These are phyloP conservation scores for Salvia rosmarinus DNA, from an alignment of 257 asterid species.

Conservation along the genomic window DNA sequence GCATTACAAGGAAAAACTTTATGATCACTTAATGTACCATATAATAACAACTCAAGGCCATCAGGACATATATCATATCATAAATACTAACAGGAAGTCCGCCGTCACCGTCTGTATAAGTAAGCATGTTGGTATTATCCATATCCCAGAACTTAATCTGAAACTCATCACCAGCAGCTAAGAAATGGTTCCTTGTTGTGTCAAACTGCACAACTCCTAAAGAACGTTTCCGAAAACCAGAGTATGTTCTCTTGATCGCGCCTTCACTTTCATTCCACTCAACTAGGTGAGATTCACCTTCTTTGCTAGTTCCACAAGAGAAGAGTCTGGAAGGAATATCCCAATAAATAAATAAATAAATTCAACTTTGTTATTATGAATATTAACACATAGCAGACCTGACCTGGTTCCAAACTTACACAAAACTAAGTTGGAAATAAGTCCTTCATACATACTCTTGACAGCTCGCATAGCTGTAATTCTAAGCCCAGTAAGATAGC, in stretches of 20 bases:
- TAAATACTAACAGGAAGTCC: conserved; percentile 86
- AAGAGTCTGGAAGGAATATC: conserved; percentile 69
- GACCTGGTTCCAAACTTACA: background rate
- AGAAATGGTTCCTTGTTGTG: conserved; percentile 82
- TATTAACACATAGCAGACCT: background rate
- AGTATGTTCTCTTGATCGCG: conserved; percentile 83
- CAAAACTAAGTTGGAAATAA: background rate
- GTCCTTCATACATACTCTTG: background rate
- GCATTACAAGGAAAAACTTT: conserved; percentile 2
- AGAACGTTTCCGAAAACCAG: conserved; percentile 88
- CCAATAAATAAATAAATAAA: conserved; percentile 12
- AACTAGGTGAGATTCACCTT: conserved; percentile 96
- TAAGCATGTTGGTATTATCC: conserved; percentile 75
- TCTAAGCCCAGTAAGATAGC: background rate
- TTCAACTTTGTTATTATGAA: background rate
- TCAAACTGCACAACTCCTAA: conserved; percentile 94
- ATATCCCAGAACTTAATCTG: conserved; percentile 98
- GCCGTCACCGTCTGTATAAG: conserved; percentile 80
- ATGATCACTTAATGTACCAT: conserved; percentile 11
- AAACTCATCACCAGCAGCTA: conserved; percentile 96
- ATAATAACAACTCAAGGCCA: conserved; percentile 29
- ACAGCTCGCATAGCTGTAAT: background rate
- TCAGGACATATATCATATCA: conserved; percentile 10
- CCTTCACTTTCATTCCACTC: conserved; percentile 99
- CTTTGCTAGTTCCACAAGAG: conserved; percentile 36